These are phyloP conservation scores for Beauveria varroae DNA, from an alignment of 2,329 filamentous ascomycete species.

Conservation along the genomic window DNA sequence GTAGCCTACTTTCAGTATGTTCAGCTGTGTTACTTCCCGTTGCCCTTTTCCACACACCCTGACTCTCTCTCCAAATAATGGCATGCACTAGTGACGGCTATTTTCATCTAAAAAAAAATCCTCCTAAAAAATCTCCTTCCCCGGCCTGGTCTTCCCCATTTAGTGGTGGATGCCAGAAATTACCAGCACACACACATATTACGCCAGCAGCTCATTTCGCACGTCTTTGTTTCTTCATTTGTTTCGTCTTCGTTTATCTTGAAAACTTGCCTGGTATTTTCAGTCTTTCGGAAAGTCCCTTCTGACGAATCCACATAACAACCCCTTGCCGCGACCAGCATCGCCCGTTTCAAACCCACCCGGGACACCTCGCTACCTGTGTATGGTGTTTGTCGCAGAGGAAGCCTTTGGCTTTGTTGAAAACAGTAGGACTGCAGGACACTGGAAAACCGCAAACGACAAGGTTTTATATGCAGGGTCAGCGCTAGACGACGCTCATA, in stretches of 20 bases:
- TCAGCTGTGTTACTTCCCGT: neutral
- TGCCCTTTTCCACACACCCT: neutral
- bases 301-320: neutral
- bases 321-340: neutral
- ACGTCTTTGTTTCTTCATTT: neutral
- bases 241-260: neutral
- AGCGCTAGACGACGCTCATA: neutral
- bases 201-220: slow-evolving; percentile 2
- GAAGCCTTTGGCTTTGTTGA: neutral
- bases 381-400: neutral
- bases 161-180: slow-evolving; percentile 1
- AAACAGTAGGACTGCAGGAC: neutral
- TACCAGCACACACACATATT: neutral
- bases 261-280: neutral
- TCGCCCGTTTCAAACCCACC: neutral
- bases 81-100: neutral
- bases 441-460: neutral
- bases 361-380: neutral
- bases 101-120: neutral
- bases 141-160: slow-evolving; percentile 1
- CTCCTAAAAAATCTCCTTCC: neutral
- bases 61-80: neutral
- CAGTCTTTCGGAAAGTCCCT: neutral
- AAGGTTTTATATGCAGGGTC: neutral
- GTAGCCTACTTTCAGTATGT: neutral